These are phyloP conservation scores for Coemansia sp. DNA, from an alignment of 192 early-diverging fungal genomes.

Conservation along the genomic window DNA sequence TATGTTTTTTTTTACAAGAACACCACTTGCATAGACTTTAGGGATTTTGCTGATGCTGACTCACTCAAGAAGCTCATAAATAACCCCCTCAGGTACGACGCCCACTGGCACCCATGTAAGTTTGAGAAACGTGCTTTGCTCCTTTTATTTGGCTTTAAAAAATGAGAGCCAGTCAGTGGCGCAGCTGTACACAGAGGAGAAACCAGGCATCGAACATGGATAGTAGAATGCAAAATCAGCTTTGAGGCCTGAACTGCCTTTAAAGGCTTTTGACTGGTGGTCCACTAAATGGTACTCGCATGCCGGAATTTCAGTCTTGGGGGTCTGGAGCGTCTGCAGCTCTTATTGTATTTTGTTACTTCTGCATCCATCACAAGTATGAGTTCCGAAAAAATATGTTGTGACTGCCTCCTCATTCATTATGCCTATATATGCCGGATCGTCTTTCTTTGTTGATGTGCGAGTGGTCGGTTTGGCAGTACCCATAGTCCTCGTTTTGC, in stretches of 20 bases:
- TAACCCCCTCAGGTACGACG: background rate
- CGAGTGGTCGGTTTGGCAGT: background rate
- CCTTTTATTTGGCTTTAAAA: background rate
- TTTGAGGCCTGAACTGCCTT: background rate
- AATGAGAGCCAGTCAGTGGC: background rate
- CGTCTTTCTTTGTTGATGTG: background rate
- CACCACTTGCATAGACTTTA: background rate
- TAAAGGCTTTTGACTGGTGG: background rate
- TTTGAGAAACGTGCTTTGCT: background rate
- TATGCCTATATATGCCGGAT: background rate
- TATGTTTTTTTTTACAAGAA: background rate
- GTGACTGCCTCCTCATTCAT: background rate
- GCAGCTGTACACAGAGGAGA: background rate
- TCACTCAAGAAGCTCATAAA: constrained; percentile 10
- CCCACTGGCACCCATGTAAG: constrained; percentile 4
- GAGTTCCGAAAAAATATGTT: background rate
- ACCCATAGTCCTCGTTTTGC: background rate
- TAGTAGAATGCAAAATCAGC: background rate
- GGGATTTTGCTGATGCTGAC: background rate
- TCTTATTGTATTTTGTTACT: background rate
- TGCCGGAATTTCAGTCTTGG: background rate
- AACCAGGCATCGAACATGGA: no score
- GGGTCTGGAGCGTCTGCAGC: background rate
- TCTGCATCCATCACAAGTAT: background rate
- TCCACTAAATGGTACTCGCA: background rate